A percentile compares a stretch with the other conserved stretches of the same genome.
Evolutionary conservation across 495 filamentous ascomycete genomes (phyloP).

Genomic region (Penicillium subrubescens): DNA sequence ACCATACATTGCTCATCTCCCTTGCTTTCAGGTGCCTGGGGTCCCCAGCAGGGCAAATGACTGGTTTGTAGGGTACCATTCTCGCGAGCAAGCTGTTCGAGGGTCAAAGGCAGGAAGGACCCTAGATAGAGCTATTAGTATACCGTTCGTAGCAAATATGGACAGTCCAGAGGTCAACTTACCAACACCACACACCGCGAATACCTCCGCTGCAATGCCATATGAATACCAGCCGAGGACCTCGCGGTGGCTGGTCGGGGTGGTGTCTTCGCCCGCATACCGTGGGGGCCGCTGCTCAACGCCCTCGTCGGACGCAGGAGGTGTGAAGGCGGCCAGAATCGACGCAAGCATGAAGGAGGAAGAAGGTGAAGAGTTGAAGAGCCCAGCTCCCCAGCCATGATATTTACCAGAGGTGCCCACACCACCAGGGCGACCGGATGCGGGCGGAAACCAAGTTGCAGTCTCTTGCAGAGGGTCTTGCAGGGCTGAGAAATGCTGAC

Average conservation of each 20-base stretch:
- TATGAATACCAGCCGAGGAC: conserved; percentile 89
- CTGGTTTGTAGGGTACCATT: conserved; percentile 70
- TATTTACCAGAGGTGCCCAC: neutral
- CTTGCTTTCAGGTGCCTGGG: conserved; percentile 20
- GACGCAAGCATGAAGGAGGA: conserved; percentile 24
- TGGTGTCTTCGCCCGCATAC: conserved; percentile 81
- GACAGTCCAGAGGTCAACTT: conserved; percentile 5
- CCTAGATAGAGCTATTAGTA: conserved; percentile 43
- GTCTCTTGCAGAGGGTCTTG: neutral
- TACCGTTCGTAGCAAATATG: neutral
- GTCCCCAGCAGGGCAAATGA: conserved; percentile 42
- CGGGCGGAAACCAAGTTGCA: conserved; percentile 22
- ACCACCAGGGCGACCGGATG: conserved; percentile 16
- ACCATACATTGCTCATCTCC: conserved; percentile 49
- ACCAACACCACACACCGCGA: conserved; percentile 81
- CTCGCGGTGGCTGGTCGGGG: conserved; percentile 76
- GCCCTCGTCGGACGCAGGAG: conserved; percentile 23
- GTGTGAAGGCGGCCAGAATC: conserved; percentile 25
- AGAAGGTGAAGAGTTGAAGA: conserved; percentile 19
- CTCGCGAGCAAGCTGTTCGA: conserved; percentile 85
- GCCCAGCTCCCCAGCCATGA: neutral
- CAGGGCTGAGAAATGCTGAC: neutral
- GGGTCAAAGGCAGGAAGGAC: conserved; percentile 85
- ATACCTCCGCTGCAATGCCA: conserved; percentile 87
- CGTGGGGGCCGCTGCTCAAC: conserved; percentile 40